phyloP scores from a whole-genome alignment of 1,284 basidiomycete species.

The Trichosporon sp. region DNA sequence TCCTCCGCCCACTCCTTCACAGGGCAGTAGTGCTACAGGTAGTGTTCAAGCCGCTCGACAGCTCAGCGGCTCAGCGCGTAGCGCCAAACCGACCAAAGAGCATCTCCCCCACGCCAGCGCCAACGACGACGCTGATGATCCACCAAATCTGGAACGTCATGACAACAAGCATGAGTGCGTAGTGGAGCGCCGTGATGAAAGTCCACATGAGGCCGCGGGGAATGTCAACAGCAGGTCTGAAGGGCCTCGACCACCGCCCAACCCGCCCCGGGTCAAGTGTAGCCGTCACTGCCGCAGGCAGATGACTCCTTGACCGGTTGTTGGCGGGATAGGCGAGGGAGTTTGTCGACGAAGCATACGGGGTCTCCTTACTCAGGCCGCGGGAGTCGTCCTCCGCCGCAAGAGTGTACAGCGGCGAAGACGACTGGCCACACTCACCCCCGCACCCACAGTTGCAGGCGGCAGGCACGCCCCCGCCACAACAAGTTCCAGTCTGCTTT shows the following conservation, averaged over 20 bases:
- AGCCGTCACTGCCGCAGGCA: slow-evolving; percentile 23
- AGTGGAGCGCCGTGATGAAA: slow-evolving; percentile 33
- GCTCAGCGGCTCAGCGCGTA: background rate
- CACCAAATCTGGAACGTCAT: slow-evolving; percentile 48
- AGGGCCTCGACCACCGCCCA: slow-evolving; percentile 31
- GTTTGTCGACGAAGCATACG: background rate
- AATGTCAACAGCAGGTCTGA: slow-evolving; percentile 29
- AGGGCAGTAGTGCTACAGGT: background rate
- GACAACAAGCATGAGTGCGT: slow-evolving; percentile 39
- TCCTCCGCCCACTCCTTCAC: background rate
- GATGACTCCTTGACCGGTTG: slow-evolving; percentile 8
- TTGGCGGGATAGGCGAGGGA: background rate
- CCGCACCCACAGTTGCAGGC: slow-evolving; percentile 15
- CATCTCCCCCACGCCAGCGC: slow-evolving; percentile 36
- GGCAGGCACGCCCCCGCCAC: background rate
- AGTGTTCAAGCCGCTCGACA: too few species aligned
- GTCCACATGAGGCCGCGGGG: slow-evolving; percentile 33
- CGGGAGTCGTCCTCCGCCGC: background rate
- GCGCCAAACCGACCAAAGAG: slow-evolving; percentile 37
- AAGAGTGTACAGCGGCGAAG: background rate
- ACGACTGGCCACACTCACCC: slow-evolving; percentile 12
- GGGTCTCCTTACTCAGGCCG: background rate
- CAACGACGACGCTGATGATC: slow-evolving; percentile 38
- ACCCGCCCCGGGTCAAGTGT: slow-evolving; percentile 20
- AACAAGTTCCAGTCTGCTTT: background rate